phyloP scores from a whole-genome alignment of 1,284 basidiomycete species.

The Cryptococcus sp. region DNA sequence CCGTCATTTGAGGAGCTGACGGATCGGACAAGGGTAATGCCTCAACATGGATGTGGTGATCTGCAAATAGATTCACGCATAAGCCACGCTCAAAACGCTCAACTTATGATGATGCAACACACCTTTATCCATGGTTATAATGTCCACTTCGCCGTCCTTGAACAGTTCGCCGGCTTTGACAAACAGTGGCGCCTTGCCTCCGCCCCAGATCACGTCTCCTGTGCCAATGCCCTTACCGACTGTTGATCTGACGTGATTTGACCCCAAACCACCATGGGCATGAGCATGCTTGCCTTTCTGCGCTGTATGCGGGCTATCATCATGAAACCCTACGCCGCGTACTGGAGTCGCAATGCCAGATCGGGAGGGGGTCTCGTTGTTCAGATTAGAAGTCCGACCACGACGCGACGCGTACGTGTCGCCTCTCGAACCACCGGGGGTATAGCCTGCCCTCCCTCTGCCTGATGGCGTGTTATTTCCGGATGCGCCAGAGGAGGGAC shows the following conservation, averaged over 20 bases:
- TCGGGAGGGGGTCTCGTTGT: background rate
- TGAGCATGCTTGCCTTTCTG: conserved; percentile 9
- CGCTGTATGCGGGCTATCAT: background rate
- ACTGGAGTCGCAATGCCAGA: conserved; percentile 38
- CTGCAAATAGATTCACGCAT: conserved; percentile 1
- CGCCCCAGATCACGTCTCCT: conserved; percentile 39
- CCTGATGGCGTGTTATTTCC: conserved; percentile 13
- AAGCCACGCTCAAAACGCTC: no score
- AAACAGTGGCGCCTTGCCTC: conserved; percentile 47
- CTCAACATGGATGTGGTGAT: conserved; percentile 27
- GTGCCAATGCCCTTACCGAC: conserved; percentile 20
- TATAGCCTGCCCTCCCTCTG: conserved; percentile 19
- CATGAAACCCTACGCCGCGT: conserved; percentile 37
- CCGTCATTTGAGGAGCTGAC: conserved; percentile 39
- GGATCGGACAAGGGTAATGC: conserved; percentile 31
- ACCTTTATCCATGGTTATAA: conserved; percentile 37
- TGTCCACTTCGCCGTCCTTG: conserved; percentile 48
- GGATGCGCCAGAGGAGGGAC: conserved; percentile 15
- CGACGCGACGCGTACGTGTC: conserved; percentile 3
- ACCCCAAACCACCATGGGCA: conserved; percentile 5
- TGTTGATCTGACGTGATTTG: conserved; percentile 1
- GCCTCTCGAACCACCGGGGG: conserved; percentile 9
- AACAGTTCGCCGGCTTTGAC: conserved; percentile 53
- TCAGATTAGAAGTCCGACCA: background rate
- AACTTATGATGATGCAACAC: conserved; percentile 12